Conservation (phyloP, 148 eudicot genomes). For the Nyssa sinensis region DNA sequence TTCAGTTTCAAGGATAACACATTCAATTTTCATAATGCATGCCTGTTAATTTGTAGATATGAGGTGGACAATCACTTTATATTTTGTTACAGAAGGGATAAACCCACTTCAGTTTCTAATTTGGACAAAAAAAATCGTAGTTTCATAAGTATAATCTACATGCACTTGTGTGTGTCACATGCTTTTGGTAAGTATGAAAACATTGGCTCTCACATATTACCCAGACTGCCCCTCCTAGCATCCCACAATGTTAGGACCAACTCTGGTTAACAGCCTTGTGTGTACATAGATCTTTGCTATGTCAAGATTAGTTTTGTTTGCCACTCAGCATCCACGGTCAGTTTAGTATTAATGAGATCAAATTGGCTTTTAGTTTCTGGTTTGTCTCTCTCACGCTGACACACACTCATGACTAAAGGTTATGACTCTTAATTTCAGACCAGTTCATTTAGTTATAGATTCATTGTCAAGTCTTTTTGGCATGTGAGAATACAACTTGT, state of each 20-base stretch:
- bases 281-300: neutral
- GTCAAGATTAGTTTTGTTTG: too few species aligned
- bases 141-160: neutral
- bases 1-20: neutral
- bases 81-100: neutral
- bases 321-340: neutral
- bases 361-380: neutral
- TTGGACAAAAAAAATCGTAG: neutral
- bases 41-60: neutral
- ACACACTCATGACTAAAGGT: conserved; percentile 1
- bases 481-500: neutral
- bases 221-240: neutral
- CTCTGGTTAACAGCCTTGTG: too few species aligned
- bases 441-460: neutral
- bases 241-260: neutral
- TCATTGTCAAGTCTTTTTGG: neutral
- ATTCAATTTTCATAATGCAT: neutral
- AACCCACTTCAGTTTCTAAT: neutral
- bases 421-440: neutral
- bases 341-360: too few species aligned
- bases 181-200: neutral
- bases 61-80: neutral
- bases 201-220: neutral
- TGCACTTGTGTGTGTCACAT: neutral
- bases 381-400: neutral